phyloP scores from a whole-genome alignment of 805 yeast species.

The Teunomyces atbi region DNA sequence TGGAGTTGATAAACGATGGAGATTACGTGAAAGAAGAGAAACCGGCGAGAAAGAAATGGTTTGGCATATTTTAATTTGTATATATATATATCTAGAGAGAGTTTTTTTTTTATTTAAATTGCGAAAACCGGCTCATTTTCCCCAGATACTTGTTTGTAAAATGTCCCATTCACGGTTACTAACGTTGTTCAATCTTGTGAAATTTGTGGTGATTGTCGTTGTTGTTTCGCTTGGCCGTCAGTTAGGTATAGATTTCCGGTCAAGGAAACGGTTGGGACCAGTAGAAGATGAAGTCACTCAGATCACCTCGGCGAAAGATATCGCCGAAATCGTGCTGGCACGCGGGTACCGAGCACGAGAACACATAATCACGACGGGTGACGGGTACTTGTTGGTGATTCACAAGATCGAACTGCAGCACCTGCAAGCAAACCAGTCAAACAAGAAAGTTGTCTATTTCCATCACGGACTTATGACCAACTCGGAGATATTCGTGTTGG shows the following conservation, averaged over 20 bases:
- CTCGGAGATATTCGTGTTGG: constrained; percentile 28
- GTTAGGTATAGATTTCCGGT: constrained; percentile 1
- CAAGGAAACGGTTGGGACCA: background rate
- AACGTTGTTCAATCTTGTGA: constrained; percentile 1
- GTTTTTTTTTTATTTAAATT: background rate
- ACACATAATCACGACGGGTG: constrained; percentile 29
- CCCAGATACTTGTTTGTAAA: background rate
- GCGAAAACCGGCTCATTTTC: background rate
- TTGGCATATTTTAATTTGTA: constrained; percentile 8
- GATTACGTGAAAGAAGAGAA: constrained; percentile 4
- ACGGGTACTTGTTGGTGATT: constrained; percentile 26
- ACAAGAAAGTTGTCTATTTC: constrained; percentile 23
- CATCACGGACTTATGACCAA: constrained; percentile 33
- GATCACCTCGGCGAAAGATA: constrained; percentile 17
- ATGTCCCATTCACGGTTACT: background rate
- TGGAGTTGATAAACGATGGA: constrained; percentile 15
- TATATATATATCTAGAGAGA: background rate
- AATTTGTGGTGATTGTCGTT: background rate
- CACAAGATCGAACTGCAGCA: constrained; percentile 22
- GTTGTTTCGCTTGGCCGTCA: background rate
- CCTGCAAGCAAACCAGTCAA: background rate
- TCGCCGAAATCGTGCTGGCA: constrained; percentile 21
- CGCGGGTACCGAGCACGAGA: constrained; percentile 26
- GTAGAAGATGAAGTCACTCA: background rate
- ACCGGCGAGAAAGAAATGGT: constrained; percentile 24